Base-by-base conservation (phyloP, 1,139 yeast genomes). In the Yamadazyma jaroonii region DNA sequence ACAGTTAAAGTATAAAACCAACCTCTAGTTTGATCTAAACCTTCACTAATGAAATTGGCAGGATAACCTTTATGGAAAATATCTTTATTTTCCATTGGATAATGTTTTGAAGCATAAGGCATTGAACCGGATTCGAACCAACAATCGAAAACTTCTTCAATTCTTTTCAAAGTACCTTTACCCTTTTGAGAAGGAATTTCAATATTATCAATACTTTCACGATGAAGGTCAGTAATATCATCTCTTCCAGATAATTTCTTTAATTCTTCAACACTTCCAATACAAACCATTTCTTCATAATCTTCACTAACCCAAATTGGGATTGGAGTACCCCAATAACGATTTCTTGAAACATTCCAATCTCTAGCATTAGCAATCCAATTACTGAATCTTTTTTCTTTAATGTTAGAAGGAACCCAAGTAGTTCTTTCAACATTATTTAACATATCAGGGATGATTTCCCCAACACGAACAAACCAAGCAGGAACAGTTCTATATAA, bases 321-420 rank as follows among this genome's bases (percentile, higher is more conserved):
- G 52, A 92, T 83, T 45, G 99, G 99, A 30, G 97, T 92, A 72
- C 99, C 99, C 99, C 99, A 92, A 67, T 92, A 92, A 67, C 99
- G 81, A 72, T 92, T 92, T 77, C 99, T 85, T 14, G 97, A 89
- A 48, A 92, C 78, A 61, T 92, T 92, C 99, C 99, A 92, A 67
- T 92, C 99, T 64, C 99, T 85, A 36, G 98, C 98, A 56, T 90
- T 90, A 50, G 92, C 87, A 61, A 92, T 86, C 99, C 99, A 92
- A 72, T 90, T 92, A 37, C 94, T 79, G 55, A 92, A 92, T 65
- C 99, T 81, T 65, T 94, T 94, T 53, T 89, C 97, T 67, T 89
- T 88, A 54, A 94, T 84, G 54, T 73, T 76, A 45, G 72, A 71
- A 45, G 99, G 99, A 50, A 92, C 97, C 99, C 99, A 92, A 63